Percentiles rank a stretch among this genome's conserved stretches.
These are phyloP conservation scores for Murraya koenigii DNA, from an alignment of 345 rosid genomes.

Conservation along the genomic window DNA sequence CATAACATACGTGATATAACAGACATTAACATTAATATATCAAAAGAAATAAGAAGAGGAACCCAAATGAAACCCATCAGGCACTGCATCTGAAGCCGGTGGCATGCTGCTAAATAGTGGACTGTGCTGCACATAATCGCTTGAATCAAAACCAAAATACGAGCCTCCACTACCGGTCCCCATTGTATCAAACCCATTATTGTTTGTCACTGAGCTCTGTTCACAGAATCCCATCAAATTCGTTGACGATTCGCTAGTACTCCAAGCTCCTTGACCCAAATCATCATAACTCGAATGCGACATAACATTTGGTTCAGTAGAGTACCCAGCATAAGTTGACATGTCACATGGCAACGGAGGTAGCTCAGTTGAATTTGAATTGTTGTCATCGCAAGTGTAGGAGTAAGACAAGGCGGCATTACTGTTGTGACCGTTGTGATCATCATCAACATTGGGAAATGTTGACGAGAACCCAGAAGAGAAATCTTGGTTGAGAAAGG, in stretches of 20 bases:
- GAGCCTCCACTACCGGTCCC: slow-evolving; percentile 13
- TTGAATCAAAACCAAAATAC: slow-evolving; percentile 41
- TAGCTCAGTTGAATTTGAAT: too few species aligned
- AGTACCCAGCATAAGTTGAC: background rate
- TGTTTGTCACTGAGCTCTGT: background rate
- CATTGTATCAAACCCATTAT: slow-evolving; percentile 20
- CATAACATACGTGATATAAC: background rate
- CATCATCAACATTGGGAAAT: too few species aligned
- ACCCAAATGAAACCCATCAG: slow-evolving; percentile 58
- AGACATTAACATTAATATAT: background rate
- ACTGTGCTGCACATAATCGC: slow-evolving; percentile 60
- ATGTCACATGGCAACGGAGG: too few species aligned
- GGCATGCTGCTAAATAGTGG: slow-evolving; percentile 92
- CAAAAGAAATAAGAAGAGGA: slow-evolving; percentile 42
- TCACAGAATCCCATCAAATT: slow-evolving; percentile 28
- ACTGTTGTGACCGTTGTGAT: too few species aligned
- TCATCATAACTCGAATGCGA: slow-evolving; percentile 19
- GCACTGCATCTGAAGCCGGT: slow-evolving; percentile 58
- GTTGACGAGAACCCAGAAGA: too few species aligned
- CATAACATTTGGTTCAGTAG: slow-evolving; percentile 10
- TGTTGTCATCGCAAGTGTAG: too few species aligned
- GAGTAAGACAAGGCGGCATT: too few species aligned
- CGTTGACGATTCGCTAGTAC: slow-evolving; percentile 12
- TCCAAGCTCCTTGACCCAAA: slow-evolving; percentile 14
- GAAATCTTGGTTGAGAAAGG: slow-evolving; percentile 21